Evolutionary conservation across 108 stramenopile species (phyloP).

Genomic region (Schizochytrium sp.): DNA sequence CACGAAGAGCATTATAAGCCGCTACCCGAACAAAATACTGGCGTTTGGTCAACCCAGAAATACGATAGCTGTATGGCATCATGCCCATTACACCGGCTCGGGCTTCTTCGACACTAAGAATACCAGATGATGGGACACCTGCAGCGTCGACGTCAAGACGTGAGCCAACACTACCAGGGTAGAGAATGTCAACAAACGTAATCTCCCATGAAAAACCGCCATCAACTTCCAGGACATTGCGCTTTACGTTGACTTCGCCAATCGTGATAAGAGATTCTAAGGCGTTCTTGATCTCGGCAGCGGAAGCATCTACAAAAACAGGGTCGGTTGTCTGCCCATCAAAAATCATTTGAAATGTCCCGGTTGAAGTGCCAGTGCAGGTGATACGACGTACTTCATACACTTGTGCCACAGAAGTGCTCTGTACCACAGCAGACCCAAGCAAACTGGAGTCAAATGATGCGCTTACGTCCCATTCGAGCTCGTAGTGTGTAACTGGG

Average conservation of each 20-base stretch:
- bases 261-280: constrained; percentile 75
- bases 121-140: background rate
- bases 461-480: constrained; percentile 82
- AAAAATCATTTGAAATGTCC: constrained; percentile 20
- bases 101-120: constrained; percentile 7
- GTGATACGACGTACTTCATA: constrained; percentile 41
- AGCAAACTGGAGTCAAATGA: constrained; percentile 68
- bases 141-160: constrained; percentile 10
- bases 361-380: background rate
- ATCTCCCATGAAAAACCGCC: constrained; percentile 81
- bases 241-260: constrained; percentile 77
- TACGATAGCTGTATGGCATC: constrained; percentile 32
- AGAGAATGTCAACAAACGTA: constrained; percentile 73
- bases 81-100: constrained; percentile 13
- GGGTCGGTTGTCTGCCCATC: constrained; percentile 46
- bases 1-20: constrained; percentile 38
- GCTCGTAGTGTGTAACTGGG: constrained; percentile 77
- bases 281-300: constrained; percentile 76
- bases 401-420: background rate
- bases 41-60: background rate
- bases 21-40: constrained; percentile 45
- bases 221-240: constrained; percentile 73
- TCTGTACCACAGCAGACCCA: background rate
- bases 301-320: constrained; percentile 76
- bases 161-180: constrained; percentile 13